Base-by-base conservation (phyloP, 345 rosid species). In the Gynandropsis gynandra region DNA sequence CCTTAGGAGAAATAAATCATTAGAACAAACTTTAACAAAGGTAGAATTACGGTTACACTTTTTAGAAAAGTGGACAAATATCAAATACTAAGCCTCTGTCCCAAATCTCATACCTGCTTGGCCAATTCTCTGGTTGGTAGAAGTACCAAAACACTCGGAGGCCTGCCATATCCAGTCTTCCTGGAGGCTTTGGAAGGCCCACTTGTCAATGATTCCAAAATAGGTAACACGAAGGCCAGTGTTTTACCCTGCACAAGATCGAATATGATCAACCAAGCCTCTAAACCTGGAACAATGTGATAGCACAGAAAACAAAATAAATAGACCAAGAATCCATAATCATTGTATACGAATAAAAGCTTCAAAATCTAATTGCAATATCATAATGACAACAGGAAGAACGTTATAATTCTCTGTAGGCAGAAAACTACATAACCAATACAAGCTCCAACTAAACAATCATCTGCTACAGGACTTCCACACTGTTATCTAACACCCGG, bases 51-150 rank as follows among this genome's bases (percentile, higher is more conserved):
- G 8, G 14, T 43, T 31, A 1, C 44, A 14, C 29, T 56, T 4
- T 1, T 36, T 13, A n/a, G 17, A n/a, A n/a, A n/a, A n/a, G n/a
- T n/a, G n/a, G n/a, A n/a, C n/a, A n/a, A n/a, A n/a, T n/a, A n/a
- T n/a, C n/a, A n/a, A n/a, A n/a, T n/a, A n/a, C n/a, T n/a, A n/a
- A 31, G 5, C 36, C 12, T 16, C 14, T 16, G 24, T 37, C 40
- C 7, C 19, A 14, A 18, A 38, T 8, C 1, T n/a, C 3, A 39
- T 72, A 87, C 98, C 94, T 93, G 95, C 50, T 64, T 78, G 50
- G 97, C 99, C 72, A 93, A 73, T 64, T 93, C 97, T 66, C 99
- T 81, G 10, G 99, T 88, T 0, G 99, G 99, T 53, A 88, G 47
- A 61, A 93, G 97, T 16, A 93, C 94, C 73, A 93, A 54, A 68